Conservation (phyloP, 805 yeast genomes). For the Starmera caribaea region DNA sequence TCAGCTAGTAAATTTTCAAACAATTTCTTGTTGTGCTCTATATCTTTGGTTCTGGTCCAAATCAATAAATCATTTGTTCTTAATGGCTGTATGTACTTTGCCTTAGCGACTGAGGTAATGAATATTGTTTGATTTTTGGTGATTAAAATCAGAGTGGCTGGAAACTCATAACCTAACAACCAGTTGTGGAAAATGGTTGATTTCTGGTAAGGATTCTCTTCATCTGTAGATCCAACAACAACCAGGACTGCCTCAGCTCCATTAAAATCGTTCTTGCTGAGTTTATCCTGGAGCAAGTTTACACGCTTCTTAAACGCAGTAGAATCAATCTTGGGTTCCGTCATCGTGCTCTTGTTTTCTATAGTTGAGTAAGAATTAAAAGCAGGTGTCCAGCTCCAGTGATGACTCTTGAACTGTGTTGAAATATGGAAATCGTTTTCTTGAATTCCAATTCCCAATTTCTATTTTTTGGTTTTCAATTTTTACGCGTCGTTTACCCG, state of each 20-base stretch:
- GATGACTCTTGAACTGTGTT: too few relatives aligned
- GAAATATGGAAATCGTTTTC: too few relatives aligned
- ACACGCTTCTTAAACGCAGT: constrained; percentile 43
- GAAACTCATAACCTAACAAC: constrained; percentile 91
- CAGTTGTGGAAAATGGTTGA: constrained; percentile 82
- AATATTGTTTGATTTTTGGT: constrained; percentile 50
- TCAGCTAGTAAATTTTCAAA: constrained; percentile 46
- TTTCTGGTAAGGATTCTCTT: constrained; percentile 82
- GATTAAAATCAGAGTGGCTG: constrained; percentile 73
- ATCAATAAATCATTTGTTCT: constrained; percentile 38
- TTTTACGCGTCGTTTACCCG: too few relatives aligned
- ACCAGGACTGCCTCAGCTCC: constrained; percentile 46
- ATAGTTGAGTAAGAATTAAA: too few relatives aligned
- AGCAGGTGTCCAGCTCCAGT: not conserved
- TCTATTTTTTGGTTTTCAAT: too few relatives aligned
- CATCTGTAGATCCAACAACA: constrained; percentile 78
- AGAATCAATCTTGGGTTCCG: constrained; percentile 50
- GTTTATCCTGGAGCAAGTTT: constrained; percentile 29
- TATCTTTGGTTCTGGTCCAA: constrained; percentile 75
- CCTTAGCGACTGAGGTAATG: constrained; percentile 77
- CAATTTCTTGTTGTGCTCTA: constrained; percentile 58
- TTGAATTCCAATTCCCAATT: too few relatives aligned
- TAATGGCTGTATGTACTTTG: constrained; percentile 63
- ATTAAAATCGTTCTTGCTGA: constrained; percentile 20
- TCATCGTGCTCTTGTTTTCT: constrained; percentile 25